Base-by-base conservation (phyloP, 2,329 filamentous ascomycete genomes). In the Akanthomyces dipterigenus region DNA sequence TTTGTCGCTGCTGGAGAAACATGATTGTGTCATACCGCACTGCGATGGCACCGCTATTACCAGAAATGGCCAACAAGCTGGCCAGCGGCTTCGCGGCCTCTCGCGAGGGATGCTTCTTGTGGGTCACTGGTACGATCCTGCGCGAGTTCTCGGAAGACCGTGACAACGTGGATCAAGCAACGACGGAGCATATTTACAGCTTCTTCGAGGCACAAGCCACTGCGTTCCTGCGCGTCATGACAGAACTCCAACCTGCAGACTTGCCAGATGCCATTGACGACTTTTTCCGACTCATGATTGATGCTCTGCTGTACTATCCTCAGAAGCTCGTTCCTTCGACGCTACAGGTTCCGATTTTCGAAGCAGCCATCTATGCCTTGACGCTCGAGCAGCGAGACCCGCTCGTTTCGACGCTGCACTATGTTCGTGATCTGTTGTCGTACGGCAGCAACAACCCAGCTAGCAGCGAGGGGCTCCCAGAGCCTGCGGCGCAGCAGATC, bases 1-100 rank as follows among this genome's bases (percentile, higher is more conserved):
- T 99, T 28, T 98, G 93, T 75, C 86, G 93, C 64, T 97, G 91
- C 79, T 99, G 93, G 92, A 86, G 96, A 65, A 90, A 93, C 72
- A 97, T 98, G 90, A 86, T 99, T 43, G 91, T 98, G 63, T 96
- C 93, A 0, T 98, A 98, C 75, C 86, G 95, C 66, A 95, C 89
- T 2, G 89, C 89, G 55, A 96, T 96, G 80, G 85, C 89, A 16
- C 92, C 93, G 26, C 78, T 99, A 50, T 82, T 99, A 49, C 89
- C 90, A 1, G 83, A 86, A 22, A 86, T 99, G 75, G 96, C 95
- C 20, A 90, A 93, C 68, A 96, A 93, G 74, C 83, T 99, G 62
- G 91, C 91, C 1, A 83, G 82, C 65, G 93, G 93, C 5, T 99
- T 99, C 72, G 83, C 89, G 60, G 82, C 84, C 20, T 97, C 93